Base-by-base conservation (phyloP, 2,329 filamentous ascomycete species). In the Myriangium duriaei region DNA sequence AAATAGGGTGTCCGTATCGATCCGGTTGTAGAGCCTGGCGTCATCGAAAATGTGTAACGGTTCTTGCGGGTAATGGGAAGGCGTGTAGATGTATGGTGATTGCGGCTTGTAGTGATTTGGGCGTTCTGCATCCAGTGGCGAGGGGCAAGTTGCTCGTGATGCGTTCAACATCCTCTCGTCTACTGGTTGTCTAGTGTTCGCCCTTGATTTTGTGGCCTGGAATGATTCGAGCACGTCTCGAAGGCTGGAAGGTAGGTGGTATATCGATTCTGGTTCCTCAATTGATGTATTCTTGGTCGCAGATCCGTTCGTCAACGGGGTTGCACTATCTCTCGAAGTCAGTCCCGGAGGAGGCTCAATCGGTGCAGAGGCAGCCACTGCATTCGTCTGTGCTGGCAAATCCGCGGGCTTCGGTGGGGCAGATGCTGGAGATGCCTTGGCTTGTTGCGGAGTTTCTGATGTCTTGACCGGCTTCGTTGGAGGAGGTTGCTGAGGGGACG, bases 1-100 rank as follows among this genome's bases (percentile, higher is more conserved):
- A 63, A 98, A 98, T 7, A 98, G 69, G 18, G 88, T 94, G 55
- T 98, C 91, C 1, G 87, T 86, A 53, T 98, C 91, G 43, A 98
- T 88, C 41, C 84, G 74, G 16, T 74, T 74, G 61, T 95, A 98
- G 44, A 98, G 63, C 32, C 82, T 71, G 21, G 85, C 82, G 59
- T 98, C 86, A 50, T 95, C 86, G 50, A 96, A 88, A 47, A 96
- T 85, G 2, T 81, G 67, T 30, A 95, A 68, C n/a, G 87, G 81
- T 55, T 95, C 86, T 54, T 92, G 85, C 5, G 91, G 91, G 59
- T 93, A 98, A 49, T 91, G 83, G 5, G 82, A 68, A 3, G 79
- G 79, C 4, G 81, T 81, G 50, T 80, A 67, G 1, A 60, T 77
- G 60, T 84, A 83, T 16, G 80, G 81, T 46, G 79, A 76, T 47